phyloP scores from a whole-genome alignment of 345 rosid species.

The Stellera chamaejasme region DNA sequence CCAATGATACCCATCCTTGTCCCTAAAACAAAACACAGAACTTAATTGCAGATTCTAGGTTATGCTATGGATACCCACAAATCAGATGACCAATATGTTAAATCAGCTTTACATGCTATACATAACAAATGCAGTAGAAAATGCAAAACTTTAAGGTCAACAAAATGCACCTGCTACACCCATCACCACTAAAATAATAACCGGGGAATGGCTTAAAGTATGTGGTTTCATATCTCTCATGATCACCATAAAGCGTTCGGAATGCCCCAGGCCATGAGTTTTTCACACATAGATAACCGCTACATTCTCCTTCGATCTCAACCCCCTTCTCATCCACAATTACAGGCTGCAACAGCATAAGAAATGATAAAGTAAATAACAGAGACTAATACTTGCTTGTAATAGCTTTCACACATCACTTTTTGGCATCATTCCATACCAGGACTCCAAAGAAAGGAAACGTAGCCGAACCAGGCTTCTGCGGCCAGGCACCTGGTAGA shows the following conservation, averaged over 20 bases:
- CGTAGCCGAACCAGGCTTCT: constrained; percentile 99
- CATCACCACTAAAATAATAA: constrained; percentile 92
- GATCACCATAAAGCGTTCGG: constrained; percentile 94
- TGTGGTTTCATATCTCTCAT: constrained; percentile 95
- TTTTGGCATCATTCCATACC: constrained; percentile 34
- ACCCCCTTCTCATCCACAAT: constrained; percentile 95
- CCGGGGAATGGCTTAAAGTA: constrained; percentile 97
- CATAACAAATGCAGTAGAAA: background rate
- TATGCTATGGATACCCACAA: constrained; percentile 7
- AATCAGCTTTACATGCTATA: background rate
- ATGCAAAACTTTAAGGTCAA: background rate
- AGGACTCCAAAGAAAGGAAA: constrained; percentile 99
- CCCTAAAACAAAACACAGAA: constrained; percentile 46
- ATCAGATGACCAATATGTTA: background rate
- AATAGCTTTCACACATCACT: constrained; percentile 5
- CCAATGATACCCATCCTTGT: constrained; percentile 96
- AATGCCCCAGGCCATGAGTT: constrained; percentile 98
- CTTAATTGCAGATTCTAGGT: background rate
- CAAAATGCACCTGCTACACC: constrained; percentile 71
- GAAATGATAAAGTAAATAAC: constrained; percentile 4
- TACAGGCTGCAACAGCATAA: constrained; percentile 48
- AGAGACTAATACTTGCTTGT: constrained; percentile 3
- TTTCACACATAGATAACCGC: constrained; percentile 86
- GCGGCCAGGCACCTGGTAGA: constrained; percentile 98
- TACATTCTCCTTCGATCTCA: constrained; percentile 94